Conservation (phyloP, 768 basidiomycete genomes). For the Psilocybe azurescens region DNA sequence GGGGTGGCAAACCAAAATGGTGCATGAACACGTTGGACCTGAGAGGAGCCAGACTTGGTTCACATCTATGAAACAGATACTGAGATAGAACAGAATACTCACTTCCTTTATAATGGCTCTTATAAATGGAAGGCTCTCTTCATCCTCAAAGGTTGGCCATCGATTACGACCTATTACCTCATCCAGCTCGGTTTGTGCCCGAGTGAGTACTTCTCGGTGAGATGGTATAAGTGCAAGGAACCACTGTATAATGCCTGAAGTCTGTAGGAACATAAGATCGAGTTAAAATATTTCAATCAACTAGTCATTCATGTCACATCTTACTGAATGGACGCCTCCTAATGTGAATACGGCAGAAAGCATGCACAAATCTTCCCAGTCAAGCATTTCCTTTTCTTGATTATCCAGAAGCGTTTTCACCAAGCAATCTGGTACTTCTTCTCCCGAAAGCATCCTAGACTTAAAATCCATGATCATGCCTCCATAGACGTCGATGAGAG, state of each 20-base stretch:
- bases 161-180: constrained; percentile 25
- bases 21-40: constrained; percentile 39
- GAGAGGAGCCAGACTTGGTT: constrained; percentile 20
- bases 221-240: constrained; percentile 34
- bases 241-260: constrained; percentile 39
- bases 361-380: constrained; percentile 43
- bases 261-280: constrained; percentile 20
- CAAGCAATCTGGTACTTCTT: constrained; percentile 45
- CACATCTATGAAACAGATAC: background rate
- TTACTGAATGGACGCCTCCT: constrained; percentile 48
- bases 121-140: constrained; percentile 24
- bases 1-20: constrained; percentile 46
- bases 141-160: constrained; percentile 25
- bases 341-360: constrained; percentile 46
- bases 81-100: background rate
- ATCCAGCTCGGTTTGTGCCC: constrained; percentile 32
- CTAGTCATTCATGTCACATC: constrained; percentile 1
- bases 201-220: constrained; percentile 24
- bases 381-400: constrained; percentile 40
- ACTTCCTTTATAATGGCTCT: constrained; percentile 28
- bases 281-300: background rate
- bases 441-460: constrained; percentile 37
- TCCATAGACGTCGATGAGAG: constrained; percentile 41
- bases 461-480: constrained; percentile 41
- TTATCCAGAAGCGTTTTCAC: constrained; percentile 41